phyloP scores from a whole-genome alignment of 805 yeast species.

The Hermanozyma aechmeae region DNA sequence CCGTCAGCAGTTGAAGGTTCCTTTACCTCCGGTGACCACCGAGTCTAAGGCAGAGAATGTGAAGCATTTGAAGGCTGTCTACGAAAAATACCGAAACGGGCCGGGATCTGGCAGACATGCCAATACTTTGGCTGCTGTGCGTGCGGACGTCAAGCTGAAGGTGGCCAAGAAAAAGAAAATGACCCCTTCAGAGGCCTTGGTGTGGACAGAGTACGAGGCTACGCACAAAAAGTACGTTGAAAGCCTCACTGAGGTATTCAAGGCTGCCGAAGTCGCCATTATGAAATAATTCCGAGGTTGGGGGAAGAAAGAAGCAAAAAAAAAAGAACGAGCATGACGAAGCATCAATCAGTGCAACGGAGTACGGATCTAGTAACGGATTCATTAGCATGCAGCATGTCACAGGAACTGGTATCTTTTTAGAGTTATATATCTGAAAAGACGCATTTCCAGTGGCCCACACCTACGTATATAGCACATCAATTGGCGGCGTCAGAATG shows the following conservation, averaged over 20 bases:
- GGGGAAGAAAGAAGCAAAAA: no score
- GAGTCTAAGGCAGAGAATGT: conserved; percentile 51
- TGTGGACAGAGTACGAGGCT: conserved; percentile 56
- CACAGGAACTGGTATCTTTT: no score
- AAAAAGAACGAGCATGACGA: no score
- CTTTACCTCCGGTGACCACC: conserved; percentile 66
- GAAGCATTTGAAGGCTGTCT: conserved; percentile 55
- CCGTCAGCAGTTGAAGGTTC: conserved; percentile 62
- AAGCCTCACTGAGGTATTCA: conserved; percentile 37
- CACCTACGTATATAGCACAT: no score
- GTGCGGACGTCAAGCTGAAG: conserved; percentile 47
- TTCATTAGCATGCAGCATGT: no score
- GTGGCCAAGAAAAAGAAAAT: conserved; percentile 39
- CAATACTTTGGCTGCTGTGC: conserved; percentile 33
- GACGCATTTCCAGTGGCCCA: no score
- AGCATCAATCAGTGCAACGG: no score
- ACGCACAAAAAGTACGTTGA: conserved; percentile 56
- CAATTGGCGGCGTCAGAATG: no score
- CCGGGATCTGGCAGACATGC: conserved; percentile 23
- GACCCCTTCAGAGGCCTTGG: conserved; percentile 44
- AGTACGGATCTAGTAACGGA: no score
- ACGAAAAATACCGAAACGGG: conserved; percentile 51
- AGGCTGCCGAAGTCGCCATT: conserved; percentile 37
- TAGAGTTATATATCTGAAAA: no score
- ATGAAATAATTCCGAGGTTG: conserved; percentile 25